Base-by-base conservation (phyloP, 176 grass and related monocot genomes). In the Aegilops umbellulata region DNA sequence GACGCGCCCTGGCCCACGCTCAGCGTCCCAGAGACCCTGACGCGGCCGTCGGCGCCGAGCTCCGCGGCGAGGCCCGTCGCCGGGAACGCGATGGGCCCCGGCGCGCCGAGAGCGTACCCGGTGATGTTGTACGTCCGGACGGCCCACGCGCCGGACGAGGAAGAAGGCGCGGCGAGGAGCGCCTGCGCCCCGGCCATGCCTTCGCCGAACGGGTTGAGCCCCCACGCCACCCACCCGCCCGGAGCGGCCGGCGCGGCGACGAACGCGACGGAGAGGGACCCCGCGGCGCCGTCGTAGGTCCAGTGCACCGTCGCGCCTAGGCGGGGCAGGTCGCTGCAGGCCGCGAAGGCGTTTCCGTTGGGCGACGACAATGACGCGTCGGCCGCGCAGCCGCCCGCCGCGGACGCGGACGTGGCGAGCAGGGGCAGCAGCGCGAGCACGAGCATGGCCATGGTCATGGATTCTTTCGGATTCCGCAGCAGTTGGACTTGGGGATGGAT, bases 181-280 rank as follows among this genome's bases (percentile, higher is more conserved):
- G 93, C 90, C 83, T 97, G 92, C 19, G 92, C 29, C 4, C 94
- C 92, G 0, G 0, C 0, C 94, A 97, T 97, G 60, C 42, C 66
- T 6, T 13, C 2, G 25, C 5, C 38, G 60, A 8, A 25, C 8
- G 94, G 94, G 92, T 97, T 94, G 36, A 97, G 35, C 0, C 80
- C 92, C 94, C 94, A 97, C 0, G 92, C 88, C 0, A 92, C 88
- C 94, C 94, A 97, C 5, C 94, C 94, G 2, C 76, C 80, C 4
- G 82, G 0, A 4, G 86, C 64, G 9, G 77, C 31, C 20, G 92
- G 89, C 22, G 80, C 5, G 22, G 94, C 90, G 4, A 87, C 27
- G 83, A 89, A 97, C 10, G 92, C 94, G 36, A 97, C 74, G 12
- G 89, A 86, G 6, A 97, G 90, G 0, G 83, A 85, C 0, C 76